Evolutionary conservation across 106 monocot species (phyloP), one percentile per base, ranked within the genome.

Genomic region (Ottelia alismoides): DNA sequence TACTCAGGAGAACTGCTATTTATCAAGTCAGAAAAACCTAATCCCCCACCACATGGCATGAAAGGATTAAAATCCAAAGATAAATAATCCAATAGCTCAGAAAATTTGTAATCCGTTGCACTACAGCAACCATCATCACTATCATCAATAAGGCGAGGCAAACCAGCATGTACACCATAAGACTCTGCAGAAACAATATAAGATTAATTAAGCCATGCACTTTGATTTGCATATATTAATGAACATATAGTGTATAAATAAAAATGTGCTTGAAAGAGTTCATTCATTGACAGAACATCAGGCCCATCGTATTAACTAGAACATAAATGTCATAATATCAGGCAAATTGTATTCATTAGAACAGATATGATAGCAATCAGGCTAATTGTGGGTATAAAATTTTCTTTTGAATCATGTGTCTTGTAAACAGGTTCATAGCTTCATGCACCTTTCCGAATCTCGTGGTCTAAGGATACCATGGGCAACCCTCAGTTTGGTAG

Each of bases 81-180:
- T 53, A 44, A 75, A 55, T 73, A 75, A 58, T 91, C 73, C 45
- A 68, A 57, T 31, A 67, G 30, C 67, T 53, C 57, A 35, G 56
- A 70, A 55, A 53, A 53, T 64, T 75, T 74, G 29, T 62, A 61
- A 48, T 78, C 75, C 58, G 29, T 57, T 23, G 69, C 45, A 20
- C 27, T 32, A 69, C 49, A 62, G 22, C 67, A 57, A 55, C 70
- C 61, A 57, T 85, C 81, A 76, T 70, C 74, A 65, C 72, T 62
- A 25, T 75, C 76, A 49, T 76, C 65, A 47, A 66, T 32, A 63
- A 82, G 69, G 65, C 67, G 64, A 31, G 82, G 75, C 56, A 75
- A 70, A 31, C 70, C 66, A 70, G 64, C 21, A 6, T 53, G 65
- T 61, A 66, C 43, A 52, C 45, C 58, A 63, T 59, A 50, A 53